Base-by-base conservation (phyloP, 2,329 filamentous ascomycete species). In the Phoma sp. region DNA sequence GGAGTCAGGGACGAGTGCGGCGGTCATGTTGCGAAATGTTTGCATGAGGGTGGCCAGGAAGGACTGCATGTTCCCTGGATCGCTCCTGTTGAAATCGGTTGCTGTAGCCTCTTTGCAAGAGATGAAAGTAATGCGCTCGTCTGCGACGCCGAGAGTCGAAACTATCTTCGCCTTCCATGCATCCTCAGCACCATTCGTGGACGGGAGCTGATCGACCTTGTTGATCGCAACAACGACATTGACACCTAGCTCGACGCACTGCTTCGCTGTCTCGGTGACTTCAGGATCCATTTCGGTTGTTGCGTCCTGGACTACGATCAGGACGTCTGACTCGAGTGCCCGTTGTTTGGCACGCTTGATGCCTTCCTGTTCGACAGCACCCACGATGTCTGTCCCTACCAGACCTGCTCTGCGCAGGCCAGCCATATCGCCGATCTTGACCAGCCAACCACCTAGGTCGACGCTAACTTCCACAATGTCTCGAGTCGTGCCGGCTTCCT, bases 351-450 rank as follows among this genome's bases (percentile, higher is more conserved):
- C 95, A 44, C 95, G 84, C 45, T 89, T 86, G 70, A 99, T 98
- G 1, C 95, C 95, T 74, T 99, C 95, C 71, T 88, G 81, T 71
- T 99, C 95, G 24, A 99, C 83, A 9, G 83, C 80, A 0, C 92
- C 91, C 56, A 96, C 85, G 4, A 67, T 60, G 51, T 65, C 56
- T 25, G 65, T 51, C 44, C 64, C 63, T 17, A 58, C 63, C 56
- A 72, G 48, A 22, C 68, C 71, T 44, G 74, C 74, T 43, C 82
- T 85, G 44, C 92, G 83, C 63, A 99, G 85, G 1, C 95, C 95
- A 19, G 95, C 95, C 67, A 95, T 98, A 77, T 99, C 95, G 15
- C 94, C 93, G 70, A 99, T 88, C n/a, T 90, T 91, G 74, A 93
- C 96, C 44, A 96, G 86, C 78, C 90, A 99, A 0, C 95, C 95